These are phyloP conservation scores for Cladorrhinum sp. DNA, from an alignment of 2,329 filamentous ascomycete genomes.

Conservation along the genomic window DNA sequence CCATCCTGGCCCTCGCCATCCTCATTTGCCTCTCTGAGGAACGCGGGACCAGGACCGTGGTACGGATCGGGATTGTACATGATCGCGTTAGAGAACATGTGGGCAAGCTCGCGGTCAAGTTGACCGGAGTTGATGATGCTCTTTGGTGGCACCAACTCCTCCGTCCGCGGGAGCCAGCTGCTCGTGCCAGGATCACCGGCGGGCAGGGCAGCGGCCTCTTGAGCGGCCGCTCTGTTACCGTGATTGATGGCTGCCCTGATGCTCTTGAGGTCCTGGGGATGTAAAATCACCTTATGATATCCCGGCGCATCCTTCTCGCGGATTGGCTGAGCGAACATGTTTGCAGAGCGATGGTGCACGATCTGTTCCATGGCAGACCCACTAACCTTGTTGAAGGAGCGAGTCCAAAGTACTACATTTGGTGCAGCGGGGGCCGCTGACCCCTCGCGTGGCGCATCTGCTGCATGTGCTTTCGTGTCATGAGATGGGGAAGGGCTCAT, in stretches of 20 bases:
- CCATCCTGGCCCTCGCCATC: slow-evolving; percentile 37
- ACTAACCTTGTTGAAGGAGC: slow-evolving; percentile 71
- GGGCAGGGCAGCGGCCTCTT: slow-evolving; percentile 58
- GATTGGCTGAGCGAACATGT: slow-evolving; percentile 74
- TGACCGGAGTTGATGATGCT: slow-evolving; percentile 92
- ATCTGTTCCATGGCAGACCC: slow-evolving; percentile 73
- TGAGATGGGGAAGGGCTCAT: slow-evolving; percentile 40
- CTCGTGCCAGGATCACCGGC: slow-evolving; percentile 56
- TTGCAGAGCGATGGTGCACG: slow-evolving; percentile 71
- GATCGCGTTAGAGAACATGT: slow-evolving; percentile 96
- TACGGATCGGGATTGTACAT: slow-evolving; percentile 94
- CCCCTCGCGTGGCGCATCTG: slow-evolving; percentile 26
- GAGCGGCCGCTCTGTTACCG: slow-evolving; percentile 63
- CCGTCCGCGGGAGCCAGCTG: slow-evolving; percentile 63
- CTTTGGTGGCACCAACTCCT: slow-evolving; percentile 78
- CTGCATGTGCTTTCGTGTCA: slow-evolving; percentile 27
- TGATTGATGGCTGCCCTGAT: slow-evolving; percentile 74
- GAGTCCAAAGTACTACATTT: slow-evolving; percentile 70
- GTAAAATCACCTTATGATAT: slow-evolving; percentile 69
- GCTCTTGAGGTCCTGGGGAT: slow-evolving; percentile 73
- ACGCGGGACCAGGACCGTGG: slow-evolving; percentile 63
- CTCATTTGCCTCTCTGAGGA: slow-evolving; percentile 37
- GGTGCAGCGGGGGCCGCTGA: slow-evolving; percentile 49
- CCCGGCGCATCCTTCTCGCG: slow-evolving; percentile 73
- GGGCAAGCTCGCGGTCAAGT: slow-evolving; percentile 86